Conservation (phyloP, 345 rosid species). For the Eucalyptus cloeziana region DNA sequence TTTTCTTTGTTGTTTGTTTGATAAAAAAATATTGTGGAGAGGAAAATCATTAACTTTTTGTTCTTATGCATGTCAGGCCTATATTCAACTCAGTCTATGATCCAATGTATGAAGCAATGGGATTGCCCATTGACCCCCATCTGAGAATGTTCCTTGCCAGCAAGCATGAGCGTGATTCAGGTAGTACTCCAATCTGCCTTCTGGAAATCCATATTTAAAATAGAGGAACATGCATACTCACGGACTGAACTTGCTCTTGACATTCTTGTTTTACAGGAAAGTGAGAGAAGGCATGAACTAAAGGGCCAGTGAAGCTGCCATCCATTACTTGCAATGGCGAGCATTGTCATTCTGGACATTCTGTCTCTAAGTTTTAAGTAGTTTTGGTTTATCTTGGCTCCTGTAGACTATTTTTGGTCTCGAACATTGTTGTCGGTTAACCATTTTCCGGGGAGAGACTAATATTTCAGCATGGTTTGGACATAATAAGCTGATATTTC, state of each 20-base stretch:
- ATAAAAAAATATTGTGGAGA: neutral
- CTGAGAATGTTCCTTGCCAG: conserved; percentile 10
- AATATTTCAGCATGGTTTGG: neutral
- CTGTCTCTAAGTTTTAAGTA: neutral
- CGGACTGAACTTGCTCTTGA: neutral
- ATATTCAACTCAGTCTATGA: conserved; percentile 8
- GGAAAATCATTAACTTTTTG: neutral
- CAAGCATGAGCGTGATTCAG: neutral
- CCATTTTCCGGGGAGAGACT: neutral
- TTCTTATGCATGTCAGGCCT: neutral
- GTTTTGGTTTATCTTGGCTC: neutral
- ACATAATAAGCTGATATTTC: neutral
- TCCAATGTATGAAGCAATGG: conserved; percentile 21
- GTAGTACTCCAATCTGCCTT: neutral
- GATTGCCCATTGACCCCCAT: conserved; percentile 28
- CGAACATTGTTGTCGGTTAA: neutral
- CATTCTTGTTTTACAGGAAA: neutral
- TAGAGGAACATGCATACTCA: neutral
- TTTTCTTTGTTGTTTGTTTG: neutral
- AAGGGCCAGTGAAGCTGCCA: neutral
- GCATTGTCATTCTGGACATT: neutral
- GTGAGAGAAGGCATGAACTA: neutral
- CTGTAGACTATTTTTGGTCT: neutral
- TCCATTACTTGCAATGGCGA: neutral
- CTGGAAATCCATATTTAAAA: neutral